Evolutionary conservation across 768 basidiomycete species (phyloP).

Genomic region (Kwoniella shandongensis): DNA sequence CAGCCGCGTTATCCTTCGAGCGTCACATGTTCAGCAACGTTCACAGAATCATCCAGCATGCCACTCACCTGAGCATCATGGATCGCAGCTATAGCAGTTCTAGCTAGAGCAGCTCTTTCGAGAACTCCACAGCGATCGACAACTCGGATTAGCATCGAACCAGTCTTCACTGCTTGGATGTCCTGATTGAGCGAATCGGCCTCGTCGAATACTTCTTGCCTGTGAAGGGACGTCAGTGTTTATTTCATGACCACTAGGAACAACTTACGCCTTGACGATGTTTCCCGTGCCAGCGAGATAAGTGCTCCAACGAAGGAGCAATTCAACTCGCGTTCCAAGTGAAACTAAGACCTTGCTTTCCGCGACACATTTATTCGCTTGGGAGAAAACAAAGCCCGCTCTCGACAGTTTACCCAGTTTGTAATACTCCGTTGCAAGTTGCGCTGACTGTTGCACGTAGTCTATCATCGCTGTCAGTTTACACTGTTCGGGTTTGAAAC

Average conservation of each 20-base stretch:
- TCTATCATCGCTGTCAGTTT: conserved; percentile 54
- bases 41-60: not conserved
- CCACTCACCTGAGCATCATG: conserved; percentile 63
- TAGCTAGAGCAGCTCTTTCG: conserved; percentile 71
- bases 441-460: conserved; percentile 65
- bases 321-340: conserved; percentile 56
- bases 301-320: conserved; percentile 61
- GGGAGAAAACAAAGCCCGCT: conserved; percentile 64
- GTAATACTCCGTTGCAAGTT: conserved; percentile 76
- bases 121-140: conserved; percentile 62
- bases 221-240: conserved; percentile 52
- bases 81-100: conserved; percentile 67
- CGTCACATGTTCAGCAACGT: not conserved
- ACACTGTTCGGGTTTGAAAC: conserved; percentile 1
- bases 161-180: conserved; percentile 57
- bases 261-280: conserved; percentile 60
- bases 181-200: conserved; percentile 55
- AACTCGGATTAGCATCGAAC: conserved; percentile 62
- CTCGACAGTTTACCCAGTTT: conserved; percentile 71
- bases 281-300: conserved; percentile 24
- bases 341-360: conserved; percentile 15
- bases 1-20: conserved; percentile 64
- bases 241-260: not conserved
- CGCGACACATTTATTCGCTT: conserved; percentile 15
- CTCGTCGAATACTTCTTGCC: conserved; percentile 39